phyloP scores from a whole-genome alignment of 2,329 filamentous ascomycete species.

The Penicillium oxalicum region DNA sequence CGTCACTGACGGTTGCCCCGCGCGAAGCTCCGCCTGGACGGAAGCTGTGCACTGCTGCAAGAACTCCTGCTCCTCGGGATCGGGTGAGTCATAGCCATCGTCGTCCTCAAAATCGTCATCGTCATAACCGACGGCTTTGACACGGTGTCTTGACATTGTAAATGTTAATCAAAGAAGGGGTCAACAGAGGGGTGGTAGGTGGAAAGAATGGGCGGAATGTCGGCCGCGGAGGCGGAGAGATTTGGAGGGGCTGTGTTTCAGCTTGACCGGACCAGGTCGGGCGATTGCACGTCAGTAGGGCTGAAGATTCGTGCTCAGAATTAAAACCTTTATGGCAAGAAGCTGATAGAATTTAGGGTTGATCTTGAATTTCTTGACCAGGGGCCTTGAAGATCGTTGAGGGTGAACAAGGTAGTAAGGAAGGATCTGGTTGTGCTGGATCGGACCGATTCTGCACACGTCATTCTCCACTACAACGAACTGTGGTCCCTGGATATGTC shows the following conservation, averaged over 20 bases:
- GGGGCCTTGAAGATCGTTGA: neutral
- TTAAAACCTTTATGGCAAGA: no score
- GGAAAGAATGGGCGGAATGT: constrained; percentile 1
- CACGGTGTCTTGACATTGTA: constrained; percentile 42
- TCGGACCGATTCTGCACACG: constrained; percentile 20
- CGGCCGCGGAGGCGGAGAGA: neutral
- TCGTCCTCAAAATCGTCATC: constrained; percentile 37
- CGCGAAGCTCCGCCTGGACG: constrained; percentile 61
- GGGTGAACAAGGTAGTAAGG: neutral
- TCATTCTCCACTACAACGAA: constrained; percentile 25
- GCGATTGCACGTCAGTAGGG: no score
- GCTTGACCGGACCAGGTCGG: neutral
- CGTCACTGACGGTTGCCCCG: constrained; percentile 52
- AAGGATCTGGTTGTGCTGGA: constrained; percentile 1
- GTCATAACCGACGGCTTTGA: constrained; percentile 41
- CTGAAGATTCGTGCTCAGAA: no score
- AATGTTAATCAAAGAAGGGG: neutral
- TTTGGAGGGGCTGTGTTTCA: neutral
- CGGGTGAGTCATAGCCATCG: constrained; percentile 38
- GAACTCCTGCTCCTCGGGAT: constrained; percentile 45
- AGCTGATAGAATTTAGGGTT: no score
- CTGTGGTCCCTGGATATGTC: neutral
- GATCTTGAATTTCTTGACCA: neutral
- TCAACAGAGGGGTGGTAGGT: constrained; percentile 1
- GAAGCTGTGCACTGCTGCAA: constrained; percentile 62